Conservation (phyloP, 2,329 filamentous ascomycete genomes). For the Sarocladium kiliense region DNA sequence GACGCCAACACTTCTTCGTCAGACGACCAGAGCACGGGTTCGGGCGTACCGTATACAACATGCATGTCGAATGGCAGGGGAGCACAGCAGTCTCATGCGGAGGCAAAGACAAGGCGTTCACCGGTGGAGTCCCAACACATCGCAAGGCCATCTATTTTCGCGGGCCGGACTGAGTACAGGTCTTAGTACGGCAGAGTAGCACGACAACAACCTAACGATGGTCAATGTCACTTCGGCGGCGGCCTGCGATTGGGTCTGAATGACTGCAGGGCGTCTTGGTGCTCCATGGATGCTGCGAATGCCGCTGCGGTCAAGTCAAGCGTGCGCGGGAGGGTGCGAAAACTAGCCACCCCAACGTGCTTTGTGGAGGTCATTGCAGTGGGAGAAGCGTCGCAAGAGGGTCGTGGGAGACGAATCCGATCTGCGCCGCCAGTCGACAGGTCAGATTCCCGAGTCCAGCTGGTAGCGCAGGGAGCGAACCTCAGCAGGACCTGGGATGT, state of each 20-base stretch:
- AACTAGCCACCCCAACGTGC: not conserved
- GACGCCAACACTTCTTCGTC: not conserved
- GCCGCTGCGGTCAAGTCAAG: not conserved
- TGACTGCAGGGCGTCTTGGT: not conserved
- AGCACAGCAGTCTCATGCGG: not conserved
- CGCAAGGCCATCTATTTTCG: not conserved
- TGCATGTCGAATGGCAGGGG: not conserved
- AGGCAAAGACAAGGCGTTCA: slow-evolving; percentile 7
- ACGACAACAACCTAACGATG: not conserved
- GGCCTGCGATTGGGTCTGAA: not conserved
- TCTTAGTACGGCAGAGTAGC: slow-evolving; percentile 6
- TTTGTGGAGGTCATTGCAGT: not conserved
- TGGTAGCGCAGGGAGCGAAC: slow-evolving; percentile 4
- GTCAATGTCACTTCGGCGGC: not conserved
- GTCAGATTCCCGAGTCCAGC: slow-evolving; percentile 2
- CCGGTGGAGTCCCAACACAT: not conserved
- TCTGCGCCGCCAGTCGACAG: not conserved
- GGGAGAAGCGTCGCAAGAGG: not conserved
- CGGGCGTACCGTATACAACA: not conserved
- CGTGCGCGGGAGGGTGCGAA: not conserved
- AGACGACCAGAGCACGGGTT: not conserved
- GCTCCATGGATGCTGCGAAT: not conserved
- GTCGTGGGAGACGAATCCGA: not conserved
- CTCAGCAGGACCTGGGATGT: not conserved
- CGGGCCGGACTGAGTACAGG: slow-evolving; percentile 4